Base-by-base conservation (phyloP, 441 rosid species). In the Macaranga tanarius region DNA sequence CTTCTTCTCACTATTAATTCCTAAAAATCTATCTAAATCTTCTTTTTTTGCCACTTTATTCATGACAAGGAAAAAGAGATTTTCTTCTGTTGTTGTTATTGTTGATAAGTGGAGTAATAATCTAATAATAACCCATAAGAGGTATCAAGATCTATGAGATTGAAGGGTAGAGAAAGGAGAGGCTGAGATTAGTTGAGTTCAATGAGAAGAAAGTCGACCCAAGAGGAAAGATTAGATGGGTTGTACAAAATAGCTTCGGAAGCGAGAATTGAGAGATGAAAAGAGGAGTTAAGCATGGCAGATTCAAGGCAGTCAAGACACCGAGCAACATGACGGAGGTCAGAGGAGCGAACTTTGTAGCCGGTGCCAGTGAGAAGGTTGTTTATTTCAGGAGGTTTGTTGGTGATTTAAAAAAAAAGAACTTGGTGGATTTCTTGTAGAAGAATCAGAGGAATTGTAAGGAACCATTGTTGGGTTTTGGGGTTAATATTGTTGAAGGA, bases 141-240 rank as follows among this genome's bases (percentile, higher is more conserved):
- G n/a, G 12, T 34, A 34, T 34, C 38, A 5, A 77, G 75, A 77
- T 82, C 86, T n/a, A 80, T 67, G 38, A 82, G 72, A 70, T 82
- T 89, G 6, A 75, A 67, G 17, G 75, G 72, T 4, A 74, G 76
- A 40, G 81, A 60, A 34, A 77, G 50, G 12, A 83, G 69, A 16
- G 85, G 73, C 28, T 76, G 79, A 22, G 79, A 70, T 65, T 76
- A 76, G 65, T 82, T 65, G 60, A 84, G 79, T 72, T 88, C 93
- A n/a, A 89, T 84, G 63, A 90, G 85, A 51, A 90, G 87, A 45
- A 88, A 82, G 59, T 88, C 89, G 7, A 88, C 86, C 96, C 88
- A 90, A 60, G 85, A 76, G 54, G 84, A 87, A 74, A 90, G 84
- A 78, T 90, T 89, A 57, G 95, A 81, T 48, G 95, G 95, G 66